Evolutionary conservation across 371 early-diverging fungal species (phyloP).

Genomic region (Mycotypha africana): DNA sequence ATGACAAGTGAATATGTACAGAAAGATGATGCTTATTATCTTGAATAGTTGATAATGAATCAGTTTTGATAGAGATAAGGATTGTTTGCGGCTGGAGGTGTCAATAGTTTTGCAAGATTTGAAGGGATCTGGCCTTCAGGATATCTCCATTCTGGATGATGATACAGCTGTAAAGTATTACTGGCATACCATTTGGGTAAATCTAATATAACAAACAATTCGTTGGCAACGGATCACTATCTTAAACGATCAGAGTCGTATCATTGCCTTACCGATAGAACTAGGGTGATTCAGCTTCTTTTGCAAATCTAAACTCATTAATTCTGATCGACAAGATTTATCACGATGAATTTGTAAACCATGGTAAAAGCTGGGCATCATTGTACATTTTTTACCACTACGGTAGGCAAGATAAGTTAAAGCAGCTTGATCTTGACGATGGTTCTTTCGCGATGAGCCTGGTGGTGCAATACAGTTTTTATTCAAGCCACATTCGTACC

Average conservation of each 20-base stretch:
- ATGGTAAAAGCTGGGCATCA: constrained; percentile 12
- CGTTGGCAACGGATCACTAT: too few relatives aligned
- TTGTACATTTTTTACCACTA: constrained; percentile 14
- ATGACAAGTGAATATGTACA: too few relatives aligned
- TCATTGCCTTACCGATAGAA: constrained; percentile 24
- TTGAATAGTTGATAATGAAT: too few relatives aligned
- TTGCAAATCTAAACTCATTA: constrained; percentile 21
- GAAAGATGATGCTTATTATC: too few relatives aligned
- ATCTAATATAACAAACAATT: constrained; percentile 18
- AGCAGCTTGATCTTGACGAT: constrained; percentile 57
- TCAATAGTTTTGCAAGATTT: constrained; percentile 5
- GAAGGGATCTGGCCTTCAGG: constrained; percentile 20
- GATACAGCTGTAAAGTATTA: constrained; percentile 22
- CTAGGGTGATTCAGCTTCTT: constrained; percentile 20
- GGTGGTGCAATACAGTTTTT: constrained; percentile 53
- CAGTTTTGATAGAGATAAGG: too few relatives aligned
- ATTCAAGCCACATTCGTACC: constrained; percentile 43
- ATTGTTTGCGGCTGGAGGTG: too few relatives aligned
- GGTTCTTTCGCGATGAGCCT: constrained; percentile 46
- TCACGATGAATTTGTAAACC: constrained; percentile 21
- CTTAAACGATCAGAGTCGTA: too few relatives aligned
- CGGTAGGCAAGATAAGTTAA: constrained; percentile 43
- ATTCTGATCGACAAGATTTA: constrained; percentile 14
- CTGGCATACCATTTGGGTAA: constrained; percentile 22
- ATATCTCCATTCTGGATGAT: constrained; percentile 31